These are phyloP conservation scores for Pichia insulana DNA, from an alignment of 805 yeast genomes.

Conservation along the genomic window DNA sequence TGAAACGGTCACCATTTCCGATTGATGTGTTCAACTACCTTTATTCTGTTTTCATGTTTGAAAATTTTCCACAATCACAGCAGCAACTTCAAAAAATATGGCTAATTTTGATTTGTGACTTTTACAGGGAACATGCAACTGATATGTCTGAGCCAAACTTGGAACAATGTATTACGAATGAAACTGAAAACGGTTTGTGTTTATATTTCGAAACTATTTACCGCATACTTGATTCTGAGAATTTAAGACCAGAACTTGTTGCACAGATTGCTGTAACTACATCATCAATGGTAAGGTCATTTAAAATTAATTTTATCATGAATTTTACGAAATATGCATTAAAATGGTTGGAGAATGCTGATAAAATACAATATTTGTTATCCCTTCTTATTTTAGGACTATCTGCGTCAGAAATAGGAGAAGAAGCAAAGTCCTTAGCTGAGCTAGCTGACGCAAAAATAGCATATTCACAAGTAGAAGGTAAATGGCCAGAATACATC, in stretches of 20 bases:
- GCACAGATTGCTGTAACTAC: slow-evolving; percentile 22
- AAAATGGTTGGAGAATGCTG: slow-evolving; percentile 15
- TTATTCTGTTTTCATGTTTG: slow-evolving; percentile 19
- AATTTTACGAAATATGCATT: slow-evolving; percentile 16
- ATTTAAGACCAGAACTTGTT: slow-evolving; percentile 18
- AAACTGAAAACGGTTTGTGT: slow-evolving; percentile 33
- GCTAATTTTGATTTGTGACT: slow-evolving; percentile 31
- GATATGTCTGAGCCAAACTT: slow-evolving; percentile 31
- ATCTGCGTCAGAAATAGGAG: slow-evolving; percentile 2
- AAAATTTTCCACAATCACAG: slow-evolving; percentile 14
- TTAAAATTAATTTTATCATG: slow-evolving; percentile 20
- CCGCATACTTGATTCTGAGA: slow-evolving; percentile 10
- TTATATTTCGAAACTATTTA: slow-evolving; percentile 27
- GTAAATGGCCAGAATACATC: slow-evolving; percentile 16
- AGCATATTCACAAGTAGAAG: slow-evolving; percentile 9
- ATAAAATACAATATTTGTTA: slow-evolving; percentile 16
- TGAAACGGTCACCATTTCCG: slow-evolving; percentile 36
- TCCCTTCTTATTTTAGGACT: slow-evolving; percentile 13
- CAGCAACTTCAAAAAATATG: slow-evolving; percentile 32
- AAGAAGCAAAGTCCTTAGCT: slow-evolving; percentile 2
- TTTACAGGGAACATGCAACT: slow-evolving; percentile 17
- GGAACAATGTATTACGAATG: slow-evolving; percentile 33
- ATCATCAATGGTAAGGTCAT: slow-evolving; percentile 19
- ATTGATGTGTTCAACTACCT: slow-evolving; percentile 37
- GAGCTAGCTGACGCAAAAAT: slow-evolving; percentile 7